phyloP scores from a whole-genome alignment of 345 rosid genomes.

The Eucalyptus polyanthemos region DNA sequence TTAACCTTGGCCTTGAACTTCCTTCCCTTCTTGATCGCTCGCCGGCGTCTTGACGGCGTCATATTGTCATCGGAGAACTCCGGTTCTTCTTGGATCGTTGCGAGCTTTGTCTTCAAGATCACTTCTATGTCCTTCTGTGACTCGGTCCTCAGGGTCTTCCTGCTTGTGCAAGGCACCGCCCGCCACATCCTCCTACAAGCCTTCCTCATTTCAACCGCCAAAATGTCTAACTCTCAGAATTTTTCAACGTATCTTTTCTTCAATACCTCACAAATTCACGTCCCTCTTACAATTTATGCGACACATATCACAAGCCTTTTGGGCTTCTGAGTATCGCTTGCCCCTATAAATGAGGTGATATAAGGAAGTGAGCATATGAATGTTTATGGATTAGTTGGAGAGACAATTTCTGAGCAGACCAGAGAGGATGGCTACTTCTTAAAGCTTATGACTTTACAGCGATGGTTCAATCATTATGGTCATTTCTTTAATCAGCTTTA shows the following conservation, averaged over 20 bases:
- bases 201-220: neutral
- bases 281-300: neutral
- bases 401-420: neutral
- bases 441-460: neutral
- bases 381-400: neutral
- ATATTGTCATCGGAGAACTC: neutral
- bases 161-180: slow-evolving; percentile 17
- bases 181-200: slow-evolving; percentile 12
- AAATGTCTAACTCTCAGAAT: neutral
- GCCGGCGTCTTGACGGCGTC: neutral
- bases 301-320: neutral
- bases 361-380: neutral
- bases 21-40: slow-evolving; percentile 1
- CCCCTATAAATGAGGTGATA: neutral
- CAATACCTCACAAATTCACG: neutral
- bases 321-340: neutral
- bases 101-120: slow-evolving; percentile 15
- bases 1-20: neutral
- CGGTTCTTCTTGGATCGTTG: slow-evolving; percentile 12
- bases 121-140: slow-evolving; percentile 18
- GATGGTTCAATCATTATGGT: neutral
- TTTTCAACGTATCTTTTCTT: neutral
- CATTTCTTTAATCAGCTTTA: neutral
- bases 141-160: slow-evolving; percentile 5
- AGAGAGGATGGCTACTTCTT: neutral